Evolutionary conservation across 257 asterid genomes (phyloP), one percentile per base, ranked within the genome.

Genomic region (Gardenia jasminoides): DNA sequence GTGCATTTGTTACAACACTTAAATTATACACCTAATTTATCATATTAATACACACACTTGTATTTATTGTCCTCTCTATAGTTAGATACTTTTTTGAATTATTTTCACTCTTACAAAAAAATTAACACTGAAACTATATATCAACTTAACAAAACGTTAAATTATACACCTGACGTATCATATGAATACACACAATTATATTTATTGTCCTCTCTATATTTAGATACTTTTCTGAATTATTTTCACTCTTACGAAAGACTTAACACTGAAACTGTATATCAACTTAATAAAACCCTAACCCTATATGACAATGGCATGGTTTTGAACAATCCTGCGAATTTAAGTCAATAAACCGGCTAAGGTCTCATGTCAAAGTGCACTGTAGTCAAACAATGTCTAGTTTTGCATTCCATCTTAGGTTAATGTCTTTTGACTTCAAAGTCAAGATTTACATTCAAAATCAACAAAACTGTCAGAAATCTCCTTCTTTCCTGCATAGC

Each of bases 251-350:
- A 36, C 41, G 4, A 50, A 50, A 11, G 3, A 36, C 3, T 36
- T 36, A 36, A 2, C 41, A 36, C 41, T 36, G 41, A 36, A 36
- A 36, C 41, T 2, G n/a, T n/a, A 36, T 5, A 36, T 36, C 41
- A 36, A 36, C 41, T 3, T 36, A 36, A 36, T 5, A 3, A 36
- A 36, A 36, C 41, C 41, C 41, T 36, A 36, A 36, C 41, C 4
- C 41, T 36, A 36, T 36, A 36, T 36, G 41, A 36, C 41, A 36
- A 10, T 64, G 22, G 10, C 6, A 28, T 30, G 59, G 4, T 75
- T 62, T 19, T 59, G 46, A 76, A 79, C 80, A 78, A 82, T 75
- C 47, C 28, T 58, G 47, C 69, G 59, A 74, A 56, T 54, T 73
- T 50, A 46, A 33, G 39, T 26, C 43, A 44, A 44, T 2, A 28